Evolutionary conservation across 2,329 filamentous ascomycete species (phyloP), one percentile per base, ranked within the genome.

Genomic region (Gyromitra esculenta): DNA sequence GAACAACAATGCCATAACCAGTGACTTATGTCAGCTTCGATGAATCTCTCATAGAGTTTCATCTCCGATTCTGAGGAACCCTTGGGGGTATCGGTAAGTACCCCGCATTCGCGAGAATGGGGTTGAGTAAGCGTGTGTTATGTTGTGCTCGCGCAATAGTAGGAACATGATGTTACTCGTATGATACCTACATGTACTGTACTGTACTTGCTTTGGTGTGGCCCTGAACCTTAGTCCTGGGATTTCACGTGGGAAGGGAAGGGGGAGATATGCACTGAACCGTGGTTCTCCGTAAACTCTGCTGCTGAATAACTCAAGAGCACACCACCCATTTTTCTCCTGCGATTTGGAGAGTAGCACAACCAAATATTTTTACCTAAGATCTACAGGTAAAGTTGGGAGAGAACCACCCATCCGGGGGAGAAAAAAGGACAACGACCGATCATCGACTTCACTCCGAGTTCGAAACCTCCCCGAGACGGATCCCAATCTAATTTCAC

Each of bases 281-380:
- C 52, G 52, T 56, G 52, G 52, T 56, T 56, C 52, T 25, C 52
- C 52, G 52, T 56, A 35, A 4, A 31, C 25, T 31, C 25, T 31
- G 2, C 25, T 31, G 1, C 4, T 31, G 25, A 31, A 31, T 4
- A 3, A 4, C 52, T 56, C 52, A 35, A 5, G 52, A 56, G 21
- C 15, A 56, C 52, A 56, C 52, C n/a, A 4, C 52, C 31, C 9
- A 9, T 57, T 56, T 68, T 7, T 31, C 25, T 31, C 25, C 25
- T 31, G 25, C 25, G 25, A 31, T 31, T 48, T 9, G 35, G 43
- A 43, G 52, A 52, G 25, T 73, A 5, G 56, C 45, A 67, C 63
- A 67, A 5, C 54, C 71, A 63, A 73, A 52, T 25, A n/a, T 39
- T 56, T 31, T 66, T 48, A 65, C 35, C 25, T 59, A 48, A 73